Base-by-base conservation (phyloP, 1,139 yeast genomes). In the Hyphopichia burtonii region DNA sequence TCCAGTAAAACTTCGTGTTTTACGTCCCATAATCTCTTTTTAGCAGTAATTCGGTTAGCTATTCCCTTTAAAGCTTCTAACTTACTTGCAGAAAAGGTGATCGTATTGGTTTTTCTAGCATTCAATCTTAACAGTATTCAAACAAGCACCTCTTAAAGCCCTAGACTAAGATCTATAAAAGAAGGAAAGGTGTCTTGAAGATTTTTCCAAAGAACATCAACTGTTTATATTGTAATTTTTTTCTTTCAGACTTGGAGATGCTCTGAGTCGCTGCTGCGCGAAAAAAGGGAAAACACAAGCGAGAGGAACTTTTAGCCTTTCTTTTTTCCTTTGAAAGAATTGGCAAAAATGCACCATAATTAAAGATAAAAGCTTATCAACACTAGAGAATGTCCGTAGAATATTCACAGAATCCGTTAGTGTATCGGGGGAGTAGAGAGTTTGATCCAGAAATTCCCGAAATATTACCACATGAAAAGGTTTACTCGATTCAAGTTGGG, bases 401-500 rank as follows among this genome's bases (percentile, higher is more conserved):
- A 25, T 11, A 9, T 25, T 25, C 28, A 25, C 4, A 5, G 4
- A 9, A 25, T 9, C n/a, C n/a, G 7, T 25, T 25, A 9, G 11
- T 12, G n/a, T 10, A 9, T 25, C 28, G 11, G 11, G 28, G 28
- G 11, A 8, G 59, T 11, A 55, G 54, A 6, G 73, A 68, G 47
- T 74, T 64, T 49, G 71, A 76, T 45, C 81, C 76, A 0, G 49
- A 62, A 2, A 83, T 86, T 36, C 86, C 89, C 1, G 59, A 65
- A 1, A 56, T 82, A 2, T 68, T 88, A 27, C 83, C 93, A 23
- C 76, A 71, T 45, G 85, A 82, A 38, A 78, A 74, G 50, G 81
- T 87, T 54, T 89, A 76, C 60, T 74, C 82, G 12, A 76, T 90
- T 22, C 90, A 86, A 58, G 83, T 89, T 4, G 96, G 96, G 0